These are phyloP conservation scores for Steccherinum ochraceum DNA, from an alignment of 768 basidiomycete genomes.

Conservation along the genomic window DNA sequence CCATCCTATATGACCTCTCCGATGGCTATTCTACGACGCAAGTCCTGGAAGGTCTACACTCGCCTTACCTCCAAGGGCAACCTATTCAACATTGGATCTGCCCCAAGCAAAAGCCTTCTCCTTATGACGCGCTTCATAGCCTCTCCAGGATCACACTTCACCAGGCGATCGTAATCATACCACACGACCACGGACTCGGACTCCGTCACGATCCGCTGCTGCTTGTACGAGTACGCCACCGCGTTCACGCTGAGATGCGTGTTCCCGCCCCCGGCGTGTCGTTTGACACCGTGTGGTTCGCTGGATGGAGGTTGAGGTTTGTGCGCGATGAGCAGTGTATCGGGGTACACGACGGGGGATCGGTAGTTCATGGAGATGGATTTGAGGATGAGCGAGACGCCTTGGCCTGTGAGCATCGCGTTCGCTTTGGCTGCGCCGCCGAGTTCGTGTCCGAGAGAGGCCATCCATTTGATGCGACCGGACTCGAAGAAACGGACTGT, in stretches of 20 bases:
- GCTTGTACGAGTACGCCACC: slow-evolving; percentile 58
- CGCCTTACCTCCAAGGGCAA: too few species aligned
- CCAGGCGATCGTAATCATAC: slow-evolving; percentile 69
- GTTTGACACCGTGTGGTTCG: background rate
- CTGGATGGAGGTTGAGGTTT: slow-evolving; percentile 27
- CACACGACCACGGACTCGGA: slow-evolving; percentile 64
- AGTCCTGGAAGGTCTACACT: too few species aligned
- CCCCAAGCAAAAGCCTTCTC: too few species aligned
- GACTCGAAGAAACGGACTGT: slow-evolving; percentile 69
- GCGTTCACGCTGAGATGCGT: slow-evolving; percentile 45
- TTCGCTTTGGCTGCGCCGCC: slow-evolving; percentile 51
- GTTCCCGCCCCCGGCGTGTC: slow-evolving; percentile 15
- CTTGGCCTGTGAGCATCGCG: slow-evolving; percentile 56
- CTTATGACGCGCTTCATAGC: slow-evolving; percentile 35
- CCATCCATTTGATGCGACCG: slow-evolving; percentile 65
- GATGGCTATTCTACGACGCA: too few species aligned
- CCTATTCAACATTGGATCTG: too few species aligned
- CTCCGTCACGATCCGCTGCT: slow-evolving; percentile 56
- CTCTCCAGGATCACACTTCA: slow-evolving; percentile 58
- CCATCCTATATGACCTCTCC: background rate
- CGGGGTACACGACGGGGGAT: slow-evolving; percentile 69
- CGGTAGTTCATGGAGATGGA: slow-evolving; percentile 61
- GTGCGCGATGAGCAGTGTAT: slow-evolving; percentile 67
- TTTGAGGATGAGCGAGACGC: slow-evolving; percentile 71
- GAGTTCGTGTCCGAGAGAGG: slow-evolving; percentile 46